Percentiles rank a stretch among this genome's conserved stretches.
Evolutionary conservation across 257 asterid species (phyloP).

Genomic region (Knoxia roxburghii): DNA sequence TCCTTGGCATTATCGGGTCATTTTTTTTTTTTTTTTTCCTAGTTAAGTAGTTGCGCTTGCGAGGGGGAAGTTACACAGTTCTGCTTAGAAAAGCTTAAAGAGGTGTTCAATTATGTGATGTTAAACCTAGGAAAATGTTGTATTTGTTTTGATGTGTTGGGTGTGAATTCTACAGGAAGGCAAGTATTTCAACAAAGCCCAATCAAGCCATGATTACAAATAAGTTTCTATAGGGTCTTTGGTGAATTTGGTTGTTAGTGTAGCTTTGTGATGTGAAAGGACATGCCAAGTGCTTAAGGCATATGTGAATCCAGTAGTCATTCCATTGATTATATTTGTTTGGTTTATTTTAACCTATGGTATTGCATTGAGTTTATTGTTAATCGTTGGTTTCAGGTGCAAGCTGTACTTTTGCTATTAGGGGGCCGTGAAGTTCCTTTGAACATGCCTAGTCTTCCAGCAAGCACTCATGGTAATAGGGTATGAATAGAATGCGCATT

Average conservation of each 20-base stretch:
- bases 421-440: conserved; percentile 73
- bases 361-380: neutral
- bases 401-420: conserved; percentile 67
- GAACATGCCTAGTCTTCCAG: conserved; percentile 45
- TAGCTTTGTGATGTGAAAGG: neutral
- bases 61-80: too few relatives aligned
- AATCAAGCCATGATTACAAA: neutral
- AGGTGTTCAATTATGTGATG: neutral
- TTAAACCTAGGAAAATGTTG: neutral
- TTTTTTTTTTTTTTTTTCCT: too few relatives aligned
- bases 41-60: too few relatives aligned
- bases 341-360: neutral
- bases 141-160: too few relatives aligned
- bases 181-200: neutral
- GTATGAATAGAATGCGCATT: conserved; percentile 31
- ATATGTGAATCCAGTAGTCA: neutral
- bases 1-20: neutral
- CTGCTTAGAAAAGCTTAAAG: neutral
- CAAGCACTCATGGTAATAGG: conserved; percentile 35
- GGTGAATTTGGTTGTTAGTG: neutral
- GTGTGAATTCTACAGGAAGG: neutral
- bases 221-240: neutral
- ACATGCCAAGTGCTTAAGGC: too few relatives aligned
- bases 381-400: conserved; percentile 48
- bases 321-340: neutral